Evolutionary conservation across 2,329 filamentous ascomycete genomes (phyloP), one percentile per base, ranked within the genome.

Genomic region (Dothideomycetidae sp.): DNA sequence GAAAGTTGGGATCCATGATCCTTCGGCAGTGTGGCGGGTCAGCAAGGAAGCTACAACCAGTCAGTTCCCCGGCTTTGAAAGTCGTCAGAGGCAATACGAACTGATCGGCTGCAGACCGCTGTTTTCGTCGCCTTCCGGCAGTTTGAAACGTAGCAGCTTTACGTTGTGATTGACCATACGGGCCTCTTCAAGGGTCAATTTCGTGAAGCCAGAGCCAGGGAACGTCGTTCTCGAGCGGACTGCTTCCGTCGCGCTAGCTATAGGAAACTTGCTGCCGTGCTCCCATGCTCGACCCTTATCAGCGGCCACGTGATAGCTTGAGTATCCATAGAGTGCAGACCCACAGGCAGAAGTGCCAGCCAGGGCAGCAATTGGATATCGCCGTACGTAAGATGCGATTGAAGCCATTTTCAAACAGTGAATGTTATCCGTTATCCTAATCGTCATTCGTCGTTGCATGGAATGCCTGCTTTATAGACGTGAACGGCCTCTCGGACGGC

Each of bases 91-190:
- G 11, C n/a, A n/a, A 18, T 12, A 18, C 42, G 19, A 19, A 42
- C 35, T 39, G 35, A 44, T 39, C 10, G 42, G 31, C 18, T 30
- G 31, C 10, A 76, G 52, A 1, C 72, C 72, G 37, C 62, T 70
- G 7, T 62, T 47, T 1, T 61, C 57, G 23, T 62, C 55, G 2
- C 59, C 48, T 10, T 65, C 59, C 0, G 70, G 68, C 5, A 75
- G 55, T 41, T 65, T 64, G 43, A 77, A 77, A 3, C 69, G 60
- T 38, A 77, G 51, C 11, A 59, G 60, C 53, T 72, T 75, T 9
- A 70, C 73, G 48, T 76, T 69, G 52, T 72, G 70, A 47, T 69
- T 75, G 42, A 75, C 62, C 21, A 54, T 44, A 47, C 73, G 64
- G 9, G 62, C 56, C 44, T 66, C 70, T 39, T 71, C 57, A 2